Evolutionary conservation across 768 basidiomycete genomes (phyloP).

Genomic region (Suillus luteus): DNA sequence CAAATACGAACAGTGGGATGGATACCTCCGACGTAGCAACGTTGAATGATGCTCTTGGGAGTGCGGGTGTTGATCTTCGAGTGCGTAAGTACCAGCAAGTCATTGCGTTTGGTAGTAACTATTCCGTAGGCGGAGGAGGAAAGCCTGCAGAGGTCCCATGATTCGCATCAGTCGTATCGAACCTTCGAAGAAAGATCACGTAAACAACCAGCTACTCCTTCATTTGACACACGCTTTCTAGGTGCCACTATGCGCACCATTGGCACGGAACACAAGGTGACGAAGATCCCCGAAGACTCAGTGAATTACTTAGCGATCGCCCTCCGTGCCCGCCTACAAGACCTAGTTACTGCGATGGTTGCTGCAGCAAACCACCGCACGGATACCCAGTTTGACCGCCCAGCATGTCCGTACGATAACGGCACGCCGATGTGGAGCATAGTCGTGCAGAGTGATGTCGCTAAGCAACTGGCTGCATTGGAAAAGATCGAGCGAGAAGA

Average conservation of each 20-base stretch:
- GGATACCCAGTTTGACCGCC: constrained; percentile 68
- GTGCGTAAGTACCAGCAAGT: constrained; percentile 38
- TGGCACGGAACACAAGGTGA: constrained; percentile 68
- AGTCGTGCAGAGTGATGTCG: constrained; percentile 74
- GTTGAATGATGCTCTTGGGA: constrained; percentile 81
- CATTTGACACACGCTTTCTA: constrained; percentile 68
- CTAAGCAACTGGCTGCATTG: constrained; percentile 72
- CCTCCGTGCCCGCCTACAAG: constrained; percentile 71
- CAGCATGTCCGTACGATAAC: constrained; percentile 65
- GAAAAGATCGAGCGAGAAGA: constrained; percentile 86
- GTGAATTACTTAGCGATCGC: constrained; percentile 81
- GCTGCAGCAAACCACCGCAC: constrained; percentile 67
- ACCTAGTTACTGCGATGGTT: constrained; percentile 68
- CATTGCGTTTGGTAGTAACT: constrained; percentile 3
- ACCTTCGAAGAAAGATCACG: constrained; percentile 76
- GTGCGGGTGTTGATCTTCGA: constrained; percentile 84
- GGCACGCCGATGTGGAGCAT: constrained; percentile 83
- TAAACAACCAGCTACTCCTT: constrained; percentile 70
- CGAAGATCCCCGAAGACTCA: constrained; percentile 66
- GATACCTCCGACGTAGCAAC: constrained; percentile 77
- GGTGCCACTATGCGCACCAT: constrained; percentile 69
- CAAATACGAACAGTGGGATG: constrained; percentile 37
- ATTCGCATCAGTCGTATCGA: constrained; percentile 63
- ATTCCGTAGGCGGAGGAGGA: constrained; percentile 81
- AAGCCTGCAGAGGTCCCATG: constrained; percentile 65